Conservation (phyloP, 192 early-diverging fungal genomes). For the Paraglomus occultum region DNA sequence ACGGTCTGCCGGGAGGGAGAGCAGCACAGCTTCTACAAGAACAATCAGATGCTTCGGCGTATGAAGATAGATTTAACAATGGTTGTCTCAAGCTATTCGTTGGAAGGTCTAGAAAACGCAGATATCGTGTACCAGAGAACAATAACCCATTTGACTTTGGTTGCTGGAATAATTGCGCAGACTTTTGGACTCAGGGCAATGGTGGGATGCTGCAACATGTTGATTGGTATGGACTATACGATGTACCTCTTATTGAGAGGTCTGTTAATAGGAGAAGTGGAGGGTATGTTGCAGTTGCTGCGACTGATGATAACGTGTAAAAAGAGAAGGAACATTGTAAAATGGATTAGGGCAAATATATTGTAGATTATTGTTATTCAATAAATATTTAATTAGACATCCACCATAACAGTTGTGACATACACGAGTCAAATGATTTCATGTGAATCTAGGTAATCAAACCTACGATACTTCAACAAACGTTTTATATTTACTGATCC, state of each 20-base stretch:
- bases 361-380: too few relatives aligned
- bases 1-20: slow-evolving; percentile 31
- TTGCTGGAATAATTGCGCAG: slow-evolving; percentile 72
- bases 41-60: too few relatives aligned
- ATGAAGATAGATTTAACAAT: slow-evolving; percentile 22
- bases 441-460: too few relatives aligned
- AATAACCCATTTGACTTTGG: slow-evolving; percentile 84
- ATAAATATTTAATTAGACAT: too few relatives aligned
- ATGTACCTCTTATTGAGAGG: slow-evolving; percentile 34
- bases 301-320: slow-evolving; percentile 20
- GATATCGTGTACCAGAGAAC: slow-evolving; percentile 29
- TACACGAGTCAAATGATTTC: too few relatives aligned
- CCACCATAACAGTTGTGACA: too few relatives aligned
- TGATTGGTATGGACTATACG: slow-evolving; percentile 60
- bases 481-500: too few relatives aligned
- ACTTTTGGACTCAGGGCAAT: slow-evolving; percentile 72
- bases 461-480: too few relatives aligned
- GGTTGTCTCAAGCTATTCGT: slow-evolving; percentile 39
- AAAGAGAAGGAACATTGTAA: background rate
- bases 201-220: slow-evolving; percentile 57
- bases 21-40: slow-evolving; percentile 5
- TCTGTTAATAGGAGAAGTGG: background rate
- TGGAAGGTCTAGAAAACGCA: slow-evolving; percentile 40
- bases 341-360: too few relatives aligned
- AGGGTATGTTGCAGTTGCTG: slow-evolving; percentile 17